Percentiles rank a stretch among this genome's conserved stretches.
phyloP scores from a whole-genome alignment of 768 basidiomycete genomes.

The Atractiella rhizophila region DNA sequence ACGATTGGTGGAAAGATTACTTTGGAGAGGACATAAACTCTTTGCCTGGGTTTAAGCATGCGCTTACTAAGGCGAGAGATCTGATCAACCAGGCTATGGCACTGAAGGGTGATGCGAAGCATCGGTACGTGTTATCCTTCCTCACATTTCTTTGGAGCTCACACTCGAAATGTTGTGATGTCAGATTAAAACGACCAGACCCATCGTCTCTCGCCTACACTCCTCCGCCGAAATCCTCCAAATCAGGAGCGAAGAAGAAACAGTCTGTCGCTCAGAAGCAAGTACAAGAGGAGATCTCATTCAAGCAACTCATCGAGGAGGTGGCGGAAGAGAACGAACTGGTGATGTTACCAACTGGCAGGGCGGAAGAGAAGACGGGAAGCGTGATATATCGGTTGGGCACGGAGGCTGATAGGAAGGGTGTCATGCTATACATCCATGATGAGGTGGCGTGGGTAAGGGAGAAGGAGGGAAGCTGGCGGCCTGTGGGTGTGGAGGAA shows the following conservation, averaged over 20 bases:
- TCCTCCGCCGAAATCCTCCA: conserved; percentile 16
- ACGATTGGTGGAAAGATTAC: conserved; percentile 49
- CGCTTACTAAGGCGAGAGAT: conserved; percentile 68
- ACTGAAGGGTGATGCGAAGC: conserved; percentile 46
- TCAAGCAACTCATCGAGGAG: conserved; percentile 79
- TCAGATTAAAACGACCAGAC: not conserved
- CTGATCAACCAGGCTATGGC: conserved; percentile 85
- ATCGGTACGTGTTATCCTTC: not conserved
- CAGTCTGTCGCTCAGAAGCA: conserved; percentile 14
- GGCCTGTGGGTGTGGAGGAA: conserved; percentile 61
- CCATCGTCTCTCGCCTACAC: conserved; percentile 3
- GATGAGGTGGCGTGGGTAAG: conserved; percentile 87
- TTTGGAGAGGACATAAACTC: conserved; percentile 49
- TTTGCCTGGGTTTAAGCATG: conserved; percentile 40
- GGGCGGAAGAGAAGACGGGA: conserved; percentile 55
- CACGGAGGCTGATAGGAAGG: conserved; percentile 50
- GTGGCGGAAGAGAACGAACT: conserved; percentile 60
- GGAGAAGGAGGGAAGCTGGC: conserved; percentile 27
- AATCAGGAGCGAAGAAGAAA: conserved; percentile 3
- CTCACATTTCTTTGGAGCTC: not conserved
- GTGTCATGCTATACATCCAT: conserved; percentile 61
- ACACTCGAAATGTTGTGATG: not conserved
- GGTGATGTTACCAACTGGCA: conserved; percentile 66
- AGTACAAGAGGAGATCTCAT: conserved; percentile 42
- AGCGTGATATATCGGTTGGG: conserved; percentile 76